Evolutionary conservation across 2,329 filamentous ascomycete species (phyloP).

Genomic region (Hypocreales sp.): DNA sequence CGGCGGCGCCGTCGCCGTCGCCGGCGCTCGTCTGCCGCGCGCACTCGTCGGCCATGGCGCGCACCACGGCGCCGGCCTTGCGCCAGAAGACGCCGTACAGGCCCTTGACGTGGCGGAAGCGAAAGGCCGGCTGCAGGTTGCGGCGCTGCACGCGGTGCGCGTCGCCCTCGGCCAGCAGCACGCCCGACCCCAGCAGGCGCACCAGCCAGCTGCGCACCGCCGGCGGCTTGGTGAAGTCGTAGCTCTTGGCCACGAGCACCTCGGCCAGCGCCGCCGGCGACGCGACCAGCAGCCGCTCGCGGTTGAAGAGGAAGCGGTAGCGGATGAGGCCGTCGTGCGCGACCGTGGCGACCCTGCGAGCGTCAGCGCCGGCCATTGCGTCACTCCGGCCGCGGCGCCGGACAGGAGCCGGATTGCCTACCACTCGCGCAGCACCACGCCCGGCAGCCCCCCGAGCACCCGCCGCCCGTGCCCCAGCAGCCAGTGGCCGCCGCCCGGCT

Average conservation of each 20-base stretch:
- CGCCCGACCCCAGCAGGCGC: conserved; percentile 51
- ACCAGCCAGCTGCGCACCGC: conserved; percentile 39
- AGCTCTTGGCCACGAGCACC: conserved; percentile 51
- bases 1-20: conserved; percentile 17
- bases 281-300: conserved; percentile 45
- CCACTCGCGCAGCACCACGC: too few species aligned
- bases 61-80: conserved; percentile 54
- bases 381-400: too few species aligned
- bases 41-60: conserved; percentile 34
- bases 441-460: conserved; percentile 23
- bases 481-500: conserved; percentile 25
- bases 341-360: conserved; percentile 37
- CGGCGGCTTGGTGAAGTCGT: conserved; percentile 52
- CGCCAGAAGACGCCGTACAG: conserved; percentile 74
- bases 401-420: too few species aligned
- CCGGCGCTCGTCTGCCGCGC: conserved; percentile 5
- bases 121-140: conserved; percentile 67
- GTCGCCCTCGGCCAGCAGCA: conserved; percentile 77
- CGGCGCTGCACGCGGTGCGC: conserved; percentile 74
- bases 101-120: conserved; percentile 74
- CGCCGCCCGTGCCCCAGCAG: conserved; percentile 29
- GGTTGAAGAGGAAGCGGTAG: conserved; percentile 46
- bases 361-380: conserved; percentile 18
- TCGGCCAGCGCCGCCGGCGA: conserved; percentile 53
- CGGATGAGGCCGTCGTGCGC: conserved; percentile 56